A percentile compares a stretch with the other conserved stretches of the same genome.
These are phyloP conservation scores for Termitomyces sp. DNA, from an alignment of 768 basidiomycete species.

Conservation along the genomic window DNA sequence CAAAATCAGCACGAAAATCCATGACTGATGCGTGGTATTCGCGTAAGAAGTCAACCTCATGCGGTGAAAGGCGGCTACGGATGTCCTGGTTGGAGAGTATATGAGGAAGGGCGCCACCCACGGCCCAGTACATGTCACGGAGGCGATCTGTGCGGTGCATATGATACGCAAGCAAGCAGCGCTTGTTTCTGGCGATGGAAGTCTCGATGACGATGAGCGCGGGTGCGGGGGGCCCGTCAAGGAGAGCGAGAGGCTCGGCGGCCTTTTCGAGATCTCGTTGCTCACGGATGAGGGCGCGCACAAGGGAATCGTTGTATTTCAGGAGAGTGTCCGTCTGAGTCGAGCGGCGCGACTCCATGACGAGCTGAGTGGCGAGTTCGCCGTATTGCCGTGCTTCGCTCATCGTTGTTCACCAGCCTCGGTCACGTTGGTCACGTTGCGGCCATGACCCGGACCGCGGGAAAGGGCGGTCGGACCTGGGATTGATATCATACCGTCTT, in stretches of 20 bases:
- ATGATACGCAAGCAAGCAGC: constrained; percentile 94
- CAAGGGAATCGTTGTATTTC: constrained; percentile 89
- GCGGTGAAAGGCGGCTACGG: constrained; percentile 69
- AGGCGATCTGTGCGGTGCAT: constrained; percentile 79
- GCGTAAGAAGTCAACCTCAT: constrained; percentile 51
- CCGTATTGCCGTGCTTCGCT: constrained; percentile 64
- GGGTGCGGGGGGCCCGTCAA: constrained; percentile 44
- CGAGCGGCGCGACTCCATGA: constrained; percentile 83
- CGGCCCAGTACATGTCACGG: constrained; percentile 84
- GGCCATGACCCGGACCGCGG: not conserved
- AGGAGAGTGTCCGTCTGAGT: constrained; percentile 77
- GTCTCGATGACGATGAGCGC: constrained; percentile 84
- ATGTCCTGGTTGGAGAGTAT: constrained; percentile 65
- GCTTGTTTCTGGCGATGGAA: constrained; percentile 87
- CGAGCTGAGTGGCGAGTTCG: constrained; percentile 84
- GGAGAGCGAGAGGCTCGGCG: constrained; percentile 32
- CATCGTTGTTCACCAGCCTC: constrained; percentile 29
- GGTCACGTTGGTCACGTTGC: constrained; percentile 5
- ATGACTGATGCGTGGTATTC: constrained; percentile 78
- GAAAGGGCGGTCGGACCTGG: not conserved
- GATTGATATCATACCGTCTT: not conserved
- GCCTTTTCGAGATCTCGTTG: constrained; percentile 81
- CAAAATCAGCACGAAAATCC: constrained; percentile 80
- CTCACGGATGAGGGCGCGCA: constrained; percentile 83
- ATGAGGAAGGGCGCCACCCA: constrained; percentile 83